Percentiles rank a stretch among this genome's conserved stretches.
phyloP scores from a whole-genome alignment of 805 yeast species.

The Cyberlindnera mississippiensis region DNA sequence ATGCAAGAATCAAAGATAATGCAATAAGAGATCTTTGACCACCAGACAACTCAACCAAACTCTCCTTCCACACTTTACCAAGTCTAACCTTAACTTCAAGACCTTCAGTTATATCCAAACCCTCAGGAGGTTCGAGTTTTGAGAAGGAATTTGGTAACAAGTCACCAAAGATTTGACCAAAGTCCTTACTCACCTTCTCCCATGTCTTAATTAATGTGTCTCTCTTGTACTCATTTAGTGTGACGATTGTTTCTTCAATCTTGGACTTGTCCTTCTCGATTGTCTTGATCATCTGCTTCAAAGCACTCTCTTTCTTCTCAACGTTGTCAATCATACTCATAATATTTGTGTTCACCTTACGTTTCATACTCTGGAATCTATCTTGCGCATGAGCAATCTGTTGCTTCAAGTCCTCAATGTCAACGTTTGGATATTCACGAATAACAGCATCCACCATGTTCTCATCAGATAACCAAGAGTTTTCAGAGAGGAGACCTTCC shows the following conservation, averaged over 20 bases:
- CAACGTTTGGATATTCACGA: constrained; percentile 58
- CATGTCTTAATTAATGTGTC: constrained; percentile 81
- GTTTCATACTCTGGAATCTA: constrained; percentile 63
- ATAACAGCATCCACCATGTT: constrained; percentile 51
- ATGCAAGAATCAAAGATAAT: constrained; percentile 83
- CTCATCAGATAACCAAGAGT: constrained; percentile 73
- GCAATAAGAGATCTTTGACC: constrained; percentile 97
- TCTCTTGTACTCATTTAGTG: constrained; percentile 79
- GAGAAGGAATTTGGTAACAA: constrained; percentile 88
- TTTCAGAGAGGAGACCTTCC: constrained; percentile 45
- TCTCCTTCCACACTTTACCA: constrained; percentile 94
- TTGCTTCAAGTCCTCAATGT: constrained; percentile 58
- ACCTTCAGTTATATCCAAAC: constrained; percentile 84
- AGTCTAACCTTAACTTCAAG: constrained; percentile 84
- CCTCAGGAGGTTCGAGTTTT: constrained; percentile 76
- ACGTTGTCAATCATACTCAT: constrained; percentile 91
- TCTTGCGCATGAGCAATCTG: constrained; percentile 54
- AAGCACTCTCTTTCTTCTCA: constrained; percentile 76
- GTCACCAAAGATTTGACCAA: constrained; percentile 87
- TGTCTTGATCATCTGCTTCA: constrained; percentile 77
- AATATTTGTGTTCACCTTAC: constrained; percentile 79
- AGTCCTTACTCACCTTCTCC: constrained; percentile 81
- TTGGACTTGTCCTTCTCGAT: constrained; percentile 86
- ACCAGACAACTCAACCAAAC: constrained; percentile 91
- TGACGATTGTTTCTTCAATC: constrained; percentile 81